A percentile compares a stretch with the other conserved stretches of the same genome.
These are phyloP conservation scores for Juncus effusus DNA, from an alignment of 176 grass and related monocot species.

Conservation along the genomic window DNA sequence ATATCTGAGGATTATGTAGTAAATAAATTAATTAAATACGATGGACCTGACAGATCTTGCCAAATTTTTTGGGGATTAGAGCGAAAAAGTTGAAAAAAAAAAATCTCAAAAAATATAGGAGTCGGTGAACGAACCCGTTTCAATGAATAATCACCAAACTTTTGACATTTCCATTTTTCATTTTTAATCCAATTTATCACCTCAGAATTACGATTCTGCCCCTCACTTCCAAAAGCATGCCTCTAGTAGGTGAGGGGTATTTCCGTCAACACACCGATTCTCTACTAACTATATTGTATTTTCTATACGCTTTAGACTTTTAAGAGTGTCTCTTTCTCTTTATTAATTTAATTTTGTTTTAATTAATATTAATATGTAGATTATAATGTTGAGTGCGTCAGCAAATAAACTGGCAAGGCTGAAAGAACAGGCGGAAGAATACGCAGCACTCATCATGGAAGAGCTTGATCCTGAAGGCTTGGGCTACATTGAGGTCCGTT, in stretches of 20 bases:
- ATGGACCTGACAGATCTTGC: too few relatives aligned
- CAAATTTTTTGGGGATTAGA: slow-evolving; percentile 22
- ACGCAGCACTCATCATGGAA: slow-evolving; percentile 96
- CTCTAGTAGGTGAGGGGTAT: slow-evolving; percentile 61
- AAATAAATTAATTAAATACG: too few relatives aligned
- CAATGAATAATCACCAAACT: slow-evolving; percentile 34
- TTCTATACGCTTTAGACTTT: not conserved
- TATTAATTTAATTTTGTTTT: slow-evolving; percentile 6
- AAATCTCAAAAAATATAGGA: slow-evolving; percentile 26
- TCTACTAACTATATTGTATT: slow-evolving; percentile 3
- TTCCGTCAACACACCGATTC: slow-evolving; percentile 28
- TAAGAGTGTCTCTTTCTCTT: not conserved
- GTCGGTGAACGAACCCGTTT: slow-evolving; percentile 50
- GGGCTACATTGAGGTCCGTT: slow-evolving; percentile 76
- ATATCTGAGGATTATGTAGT: too few relatives aligned
- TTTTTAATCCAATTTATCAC: slow-evolving; percentile 13
- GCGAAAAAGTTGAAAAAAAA: slow-evolving; percentile 11
- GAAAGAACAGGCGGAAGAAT: slow-evolving; percentile 95
- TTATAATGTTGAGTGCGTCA: slow-evolving; percentile 95
- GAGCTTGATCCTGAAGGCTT: slow-evolving; percentile 89
- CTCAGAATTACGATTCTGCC: not conserved
- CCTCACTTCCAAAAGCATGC: not conserved
- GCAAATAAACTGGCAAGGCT: slow-evolving; percentile 87
- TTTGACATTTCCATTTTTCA: slow-evolving; percentile 50
- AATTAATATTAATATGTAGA: slow-evolving; percentile 34